A percentile compares a stretch with the other conserved stretches of the same genome.
Evolutionary conservation across 805 yeast genomes (phyloP).

Genomic region (Huiozyma naganishii): DNA sequence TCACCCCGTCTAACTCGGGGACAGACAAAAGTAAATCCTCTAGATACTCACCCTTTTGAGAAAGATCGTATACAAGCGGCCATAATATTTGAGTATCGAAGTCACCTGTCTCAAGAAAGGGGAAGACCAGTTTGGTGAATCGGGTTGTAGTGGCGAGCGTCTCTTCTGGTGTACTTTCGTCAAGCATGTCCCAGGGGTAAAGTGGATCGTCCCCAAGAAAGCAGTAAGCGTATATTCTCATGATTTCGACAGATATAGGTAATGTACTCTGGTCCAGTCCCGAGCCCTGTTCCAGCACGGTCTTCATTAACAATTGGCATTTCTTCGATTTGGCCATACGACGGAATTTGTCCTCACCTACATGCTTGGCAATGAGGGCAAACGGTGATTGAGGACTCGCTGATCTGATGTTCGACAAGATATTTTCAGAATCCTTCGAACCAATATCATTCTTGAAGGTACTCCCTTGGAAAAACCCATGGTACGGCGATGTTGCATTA

Average conservation of each 20-base stretch:
- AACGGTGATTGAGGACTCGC: too few relatives aligned
- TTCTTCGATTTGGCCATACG: not conserved
- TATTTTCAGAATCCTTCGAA: too few relatives aligned
- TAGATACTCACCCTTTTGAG: not conserved
- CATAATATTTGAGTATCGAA: not conserved
- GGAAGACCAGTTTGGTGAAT: not conserved
- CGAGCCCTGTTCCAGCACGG: not conserved
- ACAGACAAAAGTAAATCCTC: not conserved
- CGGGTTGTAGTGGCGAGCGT: not conserved
- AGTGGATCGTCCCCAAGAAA: conserved; percentile 10
- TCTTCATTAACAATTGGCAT: not conserved
- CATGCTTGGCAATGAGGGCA: too few relatives aligned
- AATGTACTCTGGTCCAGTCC: not conserved
- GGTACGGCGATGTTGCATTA: too few relatives aligned
- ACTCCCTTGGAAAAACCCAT: too few relatives aligned
- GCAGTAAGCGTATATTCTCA: conserved; percentile 22
- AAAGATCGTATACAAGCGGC: conserved; percentile 1
- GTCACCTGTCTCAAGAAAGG: not conserved
- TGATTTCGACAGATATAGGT: conserved; percentile 9
- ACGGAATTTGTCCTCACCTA: too few relatives aligned
- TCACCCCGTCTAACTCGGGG: not conserved
- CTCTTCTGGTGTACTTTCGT: not conserved
- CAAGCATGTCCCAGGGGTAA: not conserved
- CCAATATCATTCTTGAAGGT: too few relatives aligned
- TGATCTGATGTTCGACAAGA: too few relatives aligned